These are phyloP conservation scores for Phytopythium helicoides DNA, from an alignment of 352 stramenopile genomes.

Conservation along the genomic window DNA sequence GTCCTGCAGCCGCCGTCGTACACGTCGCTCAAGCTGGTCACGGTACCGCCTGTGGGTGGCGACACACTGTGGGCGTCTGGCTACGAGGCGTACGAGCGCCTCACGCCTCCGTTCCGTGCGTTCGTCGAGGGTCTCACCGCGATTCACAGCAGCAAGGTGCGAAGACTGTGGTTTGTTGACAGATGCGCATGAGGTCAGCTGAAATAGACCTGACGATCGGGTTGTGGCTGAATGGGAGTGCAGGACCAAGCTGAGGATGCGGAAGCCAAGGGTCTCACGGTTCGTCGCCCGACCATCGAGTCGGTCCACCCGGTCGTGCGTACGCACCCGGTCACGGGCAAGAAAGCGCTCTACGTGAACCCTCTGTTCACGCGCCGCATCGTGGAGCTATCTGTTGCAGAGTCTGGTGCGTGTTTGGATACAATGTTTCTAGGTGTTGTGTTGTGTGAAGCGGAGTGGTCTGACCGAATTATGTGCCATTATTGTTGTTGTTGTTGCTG, in stretches of 20 bases:
- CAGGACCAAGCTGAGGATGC: constrained; percentile 16
- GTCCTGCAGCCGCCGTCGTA: constrained; percentile 20
- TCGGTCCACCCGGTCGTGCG: constrained; percentile 22
- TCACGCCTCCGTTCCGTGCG: constrained; percentile 15
- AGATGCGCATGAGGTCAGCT: too few species aligned
- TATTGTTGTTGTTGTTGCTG: too few species aligned
- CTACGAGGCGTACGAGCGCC: constrained; percentile 34
- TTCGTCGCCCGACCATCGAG: constrained; percentile 15
- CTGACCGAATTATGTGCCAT: too few species aligned
- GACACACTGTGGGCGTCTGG: constrained; percentile 41
- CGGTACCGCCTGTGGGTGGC: constrained; percentile 22
- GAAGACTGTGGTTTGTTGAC: constrained; percentile 6
- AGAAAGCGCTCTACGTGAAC: constrained; percentile 28
- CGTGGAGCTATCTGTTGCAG: constrained; percentile 15
- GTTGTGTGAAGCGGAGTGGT: too few species aligned
- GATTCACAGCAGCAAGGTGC: constrained; percentile 26
- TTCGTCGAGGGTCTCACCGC: constrained; percentile 18
- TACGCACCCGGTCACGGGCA: constrained; percentile 26
- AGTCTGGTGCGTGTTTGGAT: constrained; percentile 15
- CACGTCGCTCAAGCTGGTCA: constrained; percentile 28
- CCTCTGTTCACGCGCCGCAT: constrained; percentile 22
- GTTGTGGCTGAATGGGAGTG: background rate
- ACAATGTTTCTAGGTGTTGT: too few species aligned
- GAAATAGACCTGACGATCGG: too few species aligned
- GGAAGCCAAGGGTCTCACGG: constrained; percentile 3